These are phyloP conservation scores for Cladosporium sp. DNA, from an alignment of 2,329 filamentous ascomycete genomes.

Conservation along the genomic window DNA sequence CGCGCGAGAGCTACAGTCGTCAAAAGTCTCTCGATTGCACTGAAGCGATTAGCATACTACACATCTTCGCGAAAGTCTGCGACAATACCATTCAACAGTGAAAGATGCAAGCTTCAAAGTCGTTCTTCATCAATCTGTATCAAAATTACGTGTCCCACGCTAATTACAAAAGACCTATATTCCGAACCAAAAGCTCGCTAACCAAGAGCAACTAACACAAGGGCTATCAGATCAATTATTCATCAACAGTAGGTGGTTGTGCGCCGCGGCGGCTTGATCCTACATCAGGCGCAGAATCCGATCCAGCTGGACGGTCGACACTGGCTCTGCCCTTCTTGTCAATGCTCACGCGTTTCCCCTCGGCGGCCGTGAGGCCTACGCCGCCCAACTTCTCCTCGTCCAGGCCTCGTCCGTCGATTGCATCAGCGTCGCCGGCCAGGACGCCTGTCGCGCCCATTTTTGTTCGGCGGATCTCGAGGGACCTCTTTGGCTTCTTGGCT, in stretches of 20 bases:
- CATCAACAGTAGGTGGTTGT: neutral
- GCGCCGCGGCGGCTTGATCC: neutral
- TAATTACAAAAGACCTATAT: neutral
- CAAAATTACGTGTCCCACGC: neutral
- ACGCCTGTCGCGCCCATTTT: conserved; percentile 3
- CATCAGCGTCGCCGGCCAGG: conserved; percentile 7
- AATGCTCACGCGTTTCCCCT: conserved; percentile 10
- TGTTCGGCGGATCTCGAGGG: conserved; percentile 5
- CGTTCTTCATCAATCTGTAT: neutral
- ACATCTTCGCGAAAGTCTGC: too few species aligned
- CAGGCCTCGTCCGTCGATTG: neutral
- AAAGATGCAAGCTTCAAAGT: neutral
- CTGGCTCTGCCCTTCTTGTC: conserved; percentile 15
- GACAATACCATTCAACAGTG: too few species aligned
- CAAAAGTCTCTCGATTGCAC: too few species aligned
- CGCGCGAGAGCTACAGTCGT: too few species aligned
- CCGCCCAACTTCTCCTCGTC: conserved; percentile 9
- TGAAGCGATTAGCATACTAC: too few species aligned
- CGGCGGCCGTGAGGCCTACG: neutral
- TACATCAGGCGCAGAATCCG: neutral
- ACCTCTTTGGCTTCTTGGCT: conserved; percentile 12
- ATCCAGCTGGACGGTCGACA: conserved; percentile 1
- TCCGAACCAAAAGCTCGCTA: neutral
- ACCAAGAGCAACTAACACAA: neutral
- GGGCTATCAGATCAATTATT: neutral